Evolutionary conservation across 805 yeast species (phyloP), one percentile per base, ranked within the genome.

Genomic region (Kodamaea restingae): DNA sequence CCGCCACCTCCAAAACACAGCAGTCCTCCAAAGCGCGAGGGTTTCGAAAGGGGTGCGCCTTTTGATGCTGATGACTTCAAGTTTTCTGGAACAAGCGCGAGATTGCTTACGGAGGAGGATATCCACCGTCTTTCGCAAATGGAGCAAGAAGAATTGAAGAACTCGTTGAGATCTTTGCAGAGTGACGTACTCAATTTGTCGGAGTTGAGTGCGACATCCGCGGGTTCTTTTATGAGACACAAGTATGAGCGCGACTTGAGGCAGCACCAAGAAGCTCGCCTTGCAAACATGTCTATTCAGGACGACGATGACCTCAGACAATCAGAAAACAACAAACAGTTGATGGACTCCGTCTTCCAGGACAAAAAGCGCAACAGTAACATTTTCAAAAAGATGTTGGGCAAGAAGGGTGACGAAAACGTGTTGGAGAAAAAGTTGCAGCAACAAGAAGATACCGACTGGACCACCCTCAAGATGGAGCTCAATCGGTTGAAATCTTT

Each of bases 171-270:
- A 41, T 66, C 72, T 2, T 53, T 68, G 34, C 76, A 69, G 49
- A 67, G 73, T 49, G 75, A 69, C 43, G 73, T 69, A 4, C 60
- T 68, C 40, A 69, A 67, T 39, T 52, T 67, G 39, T 81, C 88
- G 25, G 93, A 85, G 56, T 73, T 84, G 45, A 84, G 93, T 63
- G 95, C 95, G 4, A 84, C 95, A 0, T 82, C 93, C 46, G 95
- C 95, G 1, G 95, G 95, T 0, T 84, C 95, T 21, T 79, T 80
- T 42, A 79, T 81, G 33, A 74, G 95, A 52, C 95, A 87, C 56
- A 82, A 75, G 50, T 70, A 66, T 53, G 80, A 80, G 25, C 56
- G 49, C 32, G 65, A 61, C 14, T 38, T 51, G 18, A 48, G 45
- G 15, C 47, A 44, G 10, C 52, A 50, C 10, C 55, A 51, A 18